Conservation (phyloP, 2,329 filamentous ascomycete species). For the Pseudogymnoascus sp. region DNA sequence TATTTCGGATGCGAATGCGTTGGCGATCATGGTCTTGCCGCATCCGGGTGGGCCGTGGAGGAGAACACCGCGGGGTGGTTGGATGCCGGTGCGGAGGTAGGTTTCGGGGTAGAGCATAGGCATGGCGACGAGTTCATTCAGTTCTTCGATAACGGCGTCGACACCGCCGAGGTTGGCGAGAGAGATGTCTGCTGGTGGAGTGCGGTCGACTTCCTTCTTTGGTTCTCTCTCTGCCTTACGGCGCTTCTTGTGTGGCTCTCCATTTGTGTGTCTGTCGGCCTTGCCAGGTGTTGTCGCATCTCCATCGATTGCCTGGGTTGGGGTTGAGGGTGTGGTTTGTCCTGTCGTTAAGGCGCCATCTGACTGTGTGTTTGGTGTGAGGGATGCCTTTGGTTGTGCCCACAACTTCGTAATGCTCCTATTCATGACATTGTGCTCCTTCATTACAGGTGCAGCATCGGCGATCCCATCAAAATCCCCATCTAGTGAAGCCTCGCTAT, state of each 20-base stretch:
- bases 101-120: slow-evolving; percentile 64
- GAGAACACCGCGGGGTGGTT: slow-evolving; percentile 67
- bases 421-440: slow-evolving; percentile 58
- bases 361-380: slow-evolving; percentile 17
- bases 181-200: slow-evolving; percentile 60
- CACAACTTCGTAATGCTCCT: slow-evolving; percentile 56
- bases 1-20: slow-evolving; percentile 70
- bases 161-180: slow-evolving; percentile 72
- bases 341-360: slow-evolving; percentile 5
- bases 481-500: slow-evolving; percentile 40
- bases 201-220: slow-evolving; percentile 51
- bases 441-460: slow-evolving; percentile 26
- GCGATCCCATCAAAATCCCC: slow-evolving; percentile 46
- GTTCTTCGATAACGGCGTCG: slow-evolving; percentile 61
- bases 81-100: slow-evolving; percentile 59
- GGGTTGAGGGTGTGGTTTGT: slow-evolving; percentile 20
- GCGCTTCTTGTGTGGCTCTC: slow-evolving; percentile 61
- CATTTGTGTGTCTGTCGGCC: slow-evolving; percentile 52
- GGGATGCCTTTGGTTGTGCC: slow-evolving; percentile 36
- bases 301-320: slow-evolving; percentile 18
- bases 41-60: slow-evolving; percentile 80
- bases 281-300: slow-evolving; percentile 22
- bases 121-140: slow-evolving; percentile 66
- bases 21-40: slow-evolving; percentile 78
- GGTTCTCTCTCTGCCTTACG: slow-evolving; percentile 47